These are phyloP conservation scores for Verticillium zaregamsianum DNA, from an alignment of 2,329 filamentous ascomycete genomes.

Conservation along the genomic window DNA sequence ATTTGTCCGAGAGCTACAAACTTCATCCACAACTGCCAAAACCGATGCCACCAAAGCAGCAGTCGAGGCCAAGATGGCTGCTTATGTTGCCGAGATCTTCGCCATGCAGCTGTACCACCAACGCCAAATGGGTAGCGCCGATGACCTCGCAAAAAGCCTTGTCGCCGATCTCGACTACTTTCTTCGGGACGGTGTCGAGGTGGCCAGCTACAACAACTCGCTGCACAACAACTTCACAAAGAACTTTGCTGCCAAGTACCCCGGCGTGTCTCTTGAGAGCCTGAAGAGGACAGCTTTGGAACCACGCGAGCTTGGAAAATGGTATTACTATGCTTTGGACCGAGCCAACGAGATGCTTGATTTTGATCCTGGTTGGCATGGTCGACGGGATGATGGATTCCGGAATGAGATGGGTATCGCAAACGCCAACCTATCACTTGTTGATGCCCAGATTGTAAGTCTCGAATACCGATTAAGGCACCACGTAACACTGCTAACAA, in stretches of 20 bases:
- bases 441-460: conserved; percentile 84
- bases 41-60: conserved; percentile 53
- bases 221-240: conserved; percentile 79
- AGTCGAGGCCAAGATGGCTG: conserved; percentile 67
- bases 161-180: conserved; percentile 76
- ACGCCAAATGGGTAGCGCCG: conserved; percentile 67
- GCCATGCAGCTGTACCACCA: conserved; percentile 87
- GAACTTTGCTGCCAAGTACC: conserved; percentile 78
- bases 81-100: conserved; percentile 80
- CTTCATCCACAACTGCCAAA: conserved; percentile 48
- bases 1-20: conserved; percentile 59
- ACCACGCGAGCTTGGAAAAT: conserved; percentile 61
- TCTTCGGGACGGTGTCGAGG: conserved; percentile 69
- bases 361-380: conserved; percentile 75
- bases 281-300: conserved; percentile 74
- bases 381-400: conserved; percentile 67
- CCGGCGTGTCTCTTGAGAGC: conserved; percentile 66
- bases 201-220: conserved; percentile 82
- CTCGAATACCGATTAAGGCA: background rate
- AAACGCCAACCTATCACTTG: conserved; percentile 85
- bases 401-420: conserved; percentile 77
- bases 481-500: conserved; percentile 17
- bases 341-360: conserved; percentile 72
- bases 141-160: conserved; percentile 64
- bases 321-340: conserved; percentile 81